These are phyloP conservation scores for Metschnikowia kunwiensis DNA, from an alignment of 805 yeast genomes.

Conservation along the genomic window DNA sequence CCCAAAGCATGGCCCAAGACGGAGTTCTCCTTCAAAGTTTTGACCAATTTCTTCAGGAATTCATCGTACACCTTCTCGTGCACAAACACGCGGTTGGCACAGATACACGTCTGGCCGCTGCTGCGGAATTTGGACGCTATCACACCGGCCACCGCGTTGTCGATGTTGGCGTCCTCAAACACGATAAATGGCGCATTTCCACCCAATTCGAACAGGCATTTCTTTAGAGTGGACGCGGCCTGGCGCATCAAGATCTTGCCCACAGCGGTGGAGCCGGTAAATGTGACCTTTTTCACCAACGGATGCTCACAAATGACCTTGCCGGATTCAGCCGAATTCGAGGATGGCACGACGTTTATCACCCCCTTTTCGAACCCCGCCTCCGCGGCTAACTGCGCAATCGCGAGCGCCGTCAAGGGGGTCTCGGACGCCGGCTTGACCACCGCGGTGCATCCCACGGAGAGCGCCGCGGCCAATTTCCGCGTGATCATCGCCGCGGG, in stretches of 20 bases:
- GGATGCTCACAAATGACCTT: slow-evolving; percentile 45
- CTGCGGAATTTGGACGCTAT: slow-evolving; percentile 20
- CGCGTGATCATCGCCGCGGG: slow-evolving; percentile 78
- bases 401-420: slow-evolving; percentile 68
- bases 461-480: slow-evolving; percentile 71
- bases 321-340: slow-evolving; percentile 48
- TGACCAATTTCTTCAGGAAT: slow-evolving; percentile 14
- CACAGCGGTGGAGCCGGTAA: slow-evolving; percentile 22
- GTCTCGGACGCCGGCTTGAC: slow-evolving; percentile 78
- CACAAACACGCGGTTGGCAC: slow-evolving; percentile 22
- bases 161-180: slow-evolving; percentile 20
- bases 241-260: slow-evolving; percentile 22
- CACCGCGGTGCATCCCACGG: slow-evolving; percentile 77
- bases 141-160: slow-evolving; percentile 20
- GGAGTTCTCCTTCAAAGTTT: slow-evolving; percentile 25
- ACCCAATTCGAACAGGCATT: slow-evolving; percentile 21
- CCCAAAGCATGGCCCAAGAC: slow-evolving; percentile 63
- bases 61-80: slow-evolving; percentile 19
- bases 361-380: slow-evolving; percentile 76
- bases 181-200: slow-evolving; percentile 24
- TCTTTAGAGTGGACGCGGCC: slow-evolving; percentile 18
- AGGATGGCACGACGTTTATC: slow-evolving; percentile 54
- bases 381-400: slow-evolving; percentile 55
- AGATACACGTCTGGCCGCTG: slow-evolving; percentile 23
- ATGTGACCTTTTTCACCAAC: slow-evolving; percentile 18